Percentiles rank a stretch among this genome's conserved stretches.
phyloP scores from a whole-genome alignment of 805 yeast genomes.

The Candida boleticola region DNA sequence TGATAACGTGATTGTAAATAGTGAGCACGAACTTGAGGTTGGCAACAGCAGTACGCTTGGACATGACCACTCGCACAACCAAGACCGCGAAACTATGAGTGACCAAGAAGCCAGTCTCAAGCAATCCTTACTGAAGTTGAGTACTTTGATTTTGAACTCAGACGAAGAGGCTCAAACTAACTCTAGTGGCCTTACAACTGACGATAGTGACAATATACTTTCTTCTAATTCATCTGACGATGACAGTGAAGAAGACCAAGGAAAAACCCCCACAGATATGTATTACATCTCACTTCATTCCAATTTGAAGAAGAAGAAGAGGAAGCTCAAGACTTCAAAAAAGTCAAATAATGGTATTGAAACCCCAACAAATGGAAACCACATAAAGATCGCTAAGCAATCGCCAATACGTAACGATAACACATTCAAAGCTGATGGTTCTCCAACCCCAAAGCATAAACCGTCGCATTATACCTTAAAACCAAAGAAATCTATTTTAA shows the following conservation, averaged over 20 bases:
- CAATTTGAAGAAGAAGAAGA: conserved; percentile 10
- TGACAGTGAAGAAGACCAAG: conserved; percentile 3
- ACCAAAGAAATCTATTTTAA: conserved; percentile 43
- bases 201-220: conserved; percentile 15
- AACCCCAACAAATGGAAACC: neutral
- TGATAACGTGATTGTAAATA: too few relatives aligned
- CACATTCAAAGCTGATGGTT: conserved; percentile 9
- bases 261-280: conserved; percentile 8
- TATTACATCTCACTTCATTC: conserved; percentile 16
- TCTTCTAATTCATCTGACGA: conserved; percentile 3
- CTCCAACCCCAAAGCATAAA: conserved; percentile 40
- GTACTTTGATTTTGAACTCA: conserved; percentile 7
- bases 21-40: too few relatives aligned
- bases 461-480: conserved; percentile 42
- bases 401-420: too few relatives aligned
- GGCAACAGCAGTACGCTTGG: too few relatives aligned
- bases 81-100: too few relatives aligned
- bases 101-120: too few relatives aligned
- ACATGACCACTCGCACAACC: neutral
- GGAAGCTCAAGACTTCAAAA: neutral
- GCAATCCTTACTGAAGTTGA: conserved; percentile 2
- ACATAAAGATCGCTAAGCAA: neutral
- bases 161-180: conserved; percentile 22
- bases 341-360: neutral
- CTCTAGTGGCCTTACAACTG: conserved; percentile 24